phyloP scores from a whole-genome alignment of 768 basidiomycete genomes.

The Naganishia vishniacii region DNA sequence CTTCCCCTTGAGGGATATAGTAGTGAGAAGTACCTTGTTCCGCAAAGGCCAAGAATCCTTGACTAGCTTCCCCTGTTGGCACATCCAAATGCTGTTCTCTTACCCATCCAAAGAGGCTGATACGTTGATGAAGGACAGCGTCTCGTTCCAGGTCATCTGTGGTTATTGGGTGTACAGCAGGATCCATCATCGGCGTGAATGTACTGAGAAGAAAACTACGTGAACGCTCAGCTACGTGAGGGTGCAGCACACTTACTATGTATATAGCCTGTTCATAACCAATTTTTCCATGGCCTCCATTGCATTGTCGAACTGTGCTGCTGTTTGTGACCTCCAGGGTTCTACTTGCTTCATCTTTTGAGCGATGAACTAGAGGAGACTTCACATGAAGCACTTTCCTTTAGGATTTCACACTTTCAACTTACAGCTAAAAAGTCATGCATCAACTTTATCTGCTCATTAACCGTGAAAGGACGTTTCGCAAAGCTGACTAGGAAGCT shows the following conservation, averaged over 20 bases:
- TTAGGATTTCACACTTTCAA: background rate
- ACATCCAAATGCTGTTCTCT: conserved; percentile 83
- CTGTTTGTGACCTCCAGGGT: conserved; percentile 68
- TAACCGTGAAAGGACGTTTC: conserved; percentile 82
- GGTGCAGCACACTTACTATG: conserved; percentile 63
- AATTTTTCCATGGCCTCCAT: conserved; percentile 99
- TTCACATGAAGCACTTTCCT: too few relatives aligned
- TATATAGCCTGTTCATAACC: conserved; percentile 96
- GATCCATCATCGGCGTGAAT: conserved; percentile 77
- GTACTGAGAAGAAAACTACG: conserved; percentile 58
- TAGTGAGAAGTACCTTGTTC: conserved; percentile 40
- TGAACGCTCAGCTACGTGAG: conserved; percentile 26
- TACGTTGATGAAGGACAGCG: conserved; percentile 80
- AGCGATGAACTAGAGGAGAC: conserved; percentile 69
- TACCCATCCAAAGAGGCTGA: conserved; percentile 85
- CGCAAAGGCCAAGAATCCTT: conserved; percentile 63
- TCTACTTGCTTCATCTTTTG: conserved; percentile 62
- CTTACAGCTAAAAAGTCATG: conserved; percentile 83
- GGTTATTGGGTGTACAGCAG: conserved; percentile 65
- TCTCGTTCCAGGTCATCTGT: conserved; percentile 96
- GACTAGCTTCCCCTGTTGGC: conserved; percentile 57
- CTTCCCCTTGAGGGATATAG: background rate
- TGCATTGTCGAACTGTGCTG: conserved; percentile 88
- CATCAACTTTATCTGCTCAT: conserved; percentile 91
- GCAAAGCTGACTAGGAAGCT: conserved; percentile 92